Conservation (phyloP, 225 moss, liverwort and hornwort genomes). For the Bryum argenteum region DNA sequence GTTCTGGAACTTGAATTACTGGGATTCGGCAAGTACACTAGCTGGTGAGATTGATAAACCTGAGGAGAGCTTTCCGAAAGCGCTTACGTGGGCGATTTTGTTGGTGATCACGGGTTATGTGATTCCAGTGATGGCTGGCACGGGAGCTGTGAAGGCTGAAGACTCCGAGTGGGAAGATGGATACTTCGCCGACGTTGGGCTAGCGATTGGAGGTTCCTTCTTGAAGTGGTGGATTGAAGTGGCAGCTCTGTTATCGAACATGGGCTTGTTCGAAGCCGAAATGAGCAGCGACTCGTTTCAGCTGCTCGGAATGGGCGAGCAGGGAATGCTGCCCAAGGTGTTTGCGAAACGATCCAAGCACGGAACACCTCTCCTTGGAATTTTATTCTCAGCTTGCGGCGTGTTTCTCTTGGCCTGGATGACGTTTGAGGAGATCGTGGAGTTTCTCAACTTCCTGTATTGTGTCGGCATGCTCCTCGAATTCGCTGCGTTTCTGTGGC, state of each 20-base stretch:
- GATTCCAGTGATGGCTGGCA: slow-evolving; percentile 73
- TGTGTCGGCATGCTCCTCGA: slow-evolving; percentile 67
- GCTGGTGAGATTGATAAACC: slow-evolving; percentile 87
- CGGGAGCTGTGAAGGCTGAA: slow-evolving; percentile 55
- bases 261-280: slow-evolving; percentile 91
- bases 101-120: slow-evolving; percentile 77
- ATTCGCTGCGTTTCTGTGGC: slow-evolving; percentile 53
- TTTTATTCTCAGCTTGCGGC: slow-evolving; percentile 60
- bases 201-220: slow-evolving; percentile 68
- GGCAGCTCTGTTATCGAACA: slow-evolving; percentile 78
- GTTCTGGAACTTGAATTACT: slow-evolving; percentile 75
- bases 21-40: slow-evolving; percentile 86
- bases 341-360: slow-evolving; percentile 51
- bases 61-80: slow-evolving; percentile 73
- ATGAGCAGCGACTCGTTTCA: slow-evolving; percentile 97
- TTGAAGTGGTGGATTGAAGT: slow-evolving; percentile 89
- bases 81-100: slow-evolving; percentile 64
- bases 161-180: slow-evolving; percentile 78
- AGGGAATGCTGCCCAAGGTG: slow-evolving; percentile 58
- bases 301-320: slow-evolving; percentile 78
- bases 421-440: slow-evolving; percentile 66
- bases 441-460: slow-evolving; percentile 61
- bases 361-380: slow-evolving; percentile 57
- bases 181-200: slow-evolving; percentile 75
- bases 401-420: slow-evolving; percentile 60